A percentile compares a stretch with the other conserved stretches of the same genome.
phyloP scores from a whole-genome alignment of 1,284 basidiomycete genomes.

The Blastosporella zonata region DNA sequence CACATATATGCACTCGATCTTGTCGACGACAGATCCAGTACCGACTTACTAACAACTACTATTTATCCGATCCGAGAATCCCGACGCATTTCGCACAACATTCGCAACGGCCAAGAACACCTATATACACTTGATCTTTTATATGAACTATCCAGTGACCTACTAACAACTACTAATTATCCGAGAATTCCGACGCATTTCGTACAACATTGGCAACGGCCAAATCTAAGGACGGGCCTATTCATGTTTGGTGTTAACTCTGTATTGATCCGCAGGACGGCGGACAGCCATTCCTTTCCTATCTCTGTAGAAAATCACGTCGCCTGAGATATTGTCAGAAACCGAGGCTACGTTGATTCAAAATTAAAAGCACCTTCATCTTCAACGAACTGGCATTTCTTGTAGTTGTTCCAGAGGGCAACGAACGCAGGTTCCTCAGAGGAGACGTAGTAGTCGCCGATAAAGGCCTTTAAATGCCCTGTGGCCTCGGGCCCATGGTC shows the following conservation, averaged over 20 bases:
- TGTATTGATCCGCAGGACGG: slow-evolving; percentile 28
- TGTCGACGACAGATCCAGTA: no score
- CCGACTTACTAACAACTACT: no score
- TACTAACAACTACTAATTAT: no score
- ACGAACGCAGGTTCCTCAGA: slow-evolving; percentile 50
- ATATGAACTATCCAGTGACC: no score
- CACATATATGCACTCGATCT: no score
- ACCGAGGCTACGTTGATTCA: neutral
- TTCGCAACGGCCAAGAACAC: no score
- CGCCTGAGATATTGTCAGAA: slow-evolving; percentile 26
- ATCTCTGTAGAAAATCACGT: slow-evolving; percentile 66
- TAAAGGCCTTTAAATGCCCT: slow-evolving; percentile 46
- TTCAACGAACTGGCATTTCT: slow-evolving; percentile 69
- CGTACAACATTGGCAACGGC: no score
- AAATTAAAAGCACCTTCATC: slow-evolving; percentile 31
- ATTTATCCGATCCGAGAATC: no score
- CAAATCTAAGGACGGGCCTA: neutral
- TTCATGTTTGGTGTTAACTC: slow-evolving; percentile 12
- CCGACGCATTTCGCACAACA: no score
- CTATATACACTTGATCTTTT: no score
- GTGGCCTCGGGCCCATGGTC: slow-evolving; percentile 54
- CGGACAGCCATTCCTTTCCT: slow-evolving; percentile 41
- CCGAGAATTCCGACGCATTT: no score
- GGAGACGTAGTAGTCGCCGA: slow-evolving; percentile 50
- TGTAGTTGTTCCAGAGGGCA: slow-evolving; percentile 58